These are phyloP conservation scores for Trichoderma brevicompactum DNA, from an alignment of 2,329 filamentous ascomycete genomes.

Conservation along the genomic window DNA sequence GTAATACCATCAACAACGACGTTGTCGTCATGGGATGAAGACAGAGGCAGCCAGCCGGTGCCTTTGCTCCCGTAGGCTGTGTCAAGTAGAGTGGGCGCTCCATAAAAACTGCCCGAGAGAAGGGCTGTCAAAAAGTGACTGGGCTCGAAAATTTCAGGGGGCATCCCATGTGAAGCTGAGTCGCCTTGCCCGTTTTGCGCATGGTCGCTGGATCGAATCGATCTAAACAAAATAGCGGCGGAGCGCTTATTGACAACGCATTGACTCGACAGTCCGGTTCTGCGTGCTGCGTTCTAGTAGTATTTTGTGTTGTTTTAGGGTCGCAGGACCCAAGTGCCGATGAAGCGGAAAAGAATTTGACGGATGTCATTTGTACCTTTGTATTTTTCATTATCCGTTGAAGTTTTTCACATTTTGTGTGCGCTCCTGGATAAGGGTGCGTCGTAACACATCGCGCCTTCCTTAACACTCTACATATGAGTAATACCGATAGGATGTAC, in stretches of 20 bases:
- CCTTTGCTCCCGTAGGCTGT: constrained; percentile 14
- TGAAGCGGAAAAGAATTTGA: background rate
- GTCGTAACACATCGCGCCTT: background rate
- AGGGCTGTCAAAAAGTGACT: constrained; percentile 19
- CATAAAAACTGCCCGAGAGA: constrained; percentile 8
- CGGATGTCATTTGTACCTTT: too few species aligned
- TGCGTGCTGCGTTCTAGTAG: background rate
- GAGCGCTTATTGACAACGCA: constrained; percentile 6
- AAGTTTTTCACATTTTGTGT: background rate
- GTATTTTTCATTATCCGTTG: background rate
- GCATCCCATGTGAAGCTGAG: background rate
- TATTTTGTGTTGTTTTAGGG: background rate
- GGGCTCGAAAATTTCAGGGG: constrained; percentile 8
- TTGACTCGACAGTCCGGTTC: background rate
- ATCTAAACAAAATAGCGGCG: background rate
- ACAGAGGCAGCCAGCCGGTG: constrained; percentile 3
- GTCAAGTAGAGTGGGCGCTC: constrained; percentile 17
- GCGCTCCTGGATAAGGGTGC: background rate
- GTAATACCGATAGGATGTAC: too few species aligned
- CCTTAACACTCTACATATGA: too few species aligned
- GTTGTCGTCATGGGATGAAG: constrained; percentile 4
- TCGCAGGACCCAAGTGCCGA: too few species aligned
- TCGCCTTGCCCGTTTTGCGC: constrained; percentile 11
- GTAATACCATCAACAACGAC: background rate
- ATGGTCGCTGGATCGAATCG: constrained; percentile 13